Base-by-base conservation (phyloP, 495 filamentous ascomycete species). In the Talaromyces adpressus region DNA sequence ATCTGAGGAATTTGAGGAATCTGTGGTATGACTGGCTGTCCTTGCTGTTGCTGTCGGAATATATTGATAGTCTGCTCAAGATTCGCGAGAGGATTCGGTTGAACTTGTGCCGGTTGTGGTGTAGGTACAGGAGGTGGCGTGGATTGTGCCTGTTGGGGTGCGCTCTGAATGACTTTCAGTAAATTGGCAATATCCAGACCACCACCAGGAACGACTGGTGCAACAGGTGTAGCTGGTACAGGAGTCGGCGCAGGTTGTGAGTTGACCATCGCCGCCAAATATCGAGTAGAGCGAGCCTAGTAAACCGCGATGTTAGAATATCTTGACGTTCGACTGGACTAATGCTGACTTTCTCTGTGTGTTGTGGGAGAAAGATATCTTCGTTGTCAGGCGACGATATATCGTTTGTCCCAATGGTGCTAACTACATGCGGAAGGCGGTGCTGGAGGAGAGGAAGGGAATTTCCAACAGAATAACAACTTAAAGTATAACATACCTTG, bases 121-220 rank as follows among this genome's bases (percentile, higher is more conserved):
- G 71, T 64, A 58, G 70, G 67, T 8, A 71, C 66, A 58, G 71
- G 67, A 30, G 39, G 61, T 32, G 54, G 56, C 2, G 62, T 58
- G 25, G 62, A 63, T 30, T 72, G 74, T 20, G 71, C 72, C 67
- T 72, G 74, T 57, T 66, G 67, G 45, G 69, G 67, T 16, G 64
- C 73, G 56, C 67, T 75, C 20, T 77, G 75, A 7, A 85, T 73
- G 20, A 82, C 71, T 29, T 80, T 79, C 47, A 84, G 75, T 32
- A 85, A 51, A 47, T 76, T 75, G 9, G 75, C 69, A 41, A 84
- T 76, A 64, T 82, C 77, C 18, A 79, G 74, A n/a, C 71, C 71
- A 63, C 65, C 69, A 27, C 66, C 70, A 11, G 66, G 66, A 22
- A 73, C 39, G 34, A 61, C 70, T 57, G 72, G 68, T 60, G 72